Conservation (phyloP, 495 filamentous ascomycete species). For the Lepidopterella palustris region DNA sequence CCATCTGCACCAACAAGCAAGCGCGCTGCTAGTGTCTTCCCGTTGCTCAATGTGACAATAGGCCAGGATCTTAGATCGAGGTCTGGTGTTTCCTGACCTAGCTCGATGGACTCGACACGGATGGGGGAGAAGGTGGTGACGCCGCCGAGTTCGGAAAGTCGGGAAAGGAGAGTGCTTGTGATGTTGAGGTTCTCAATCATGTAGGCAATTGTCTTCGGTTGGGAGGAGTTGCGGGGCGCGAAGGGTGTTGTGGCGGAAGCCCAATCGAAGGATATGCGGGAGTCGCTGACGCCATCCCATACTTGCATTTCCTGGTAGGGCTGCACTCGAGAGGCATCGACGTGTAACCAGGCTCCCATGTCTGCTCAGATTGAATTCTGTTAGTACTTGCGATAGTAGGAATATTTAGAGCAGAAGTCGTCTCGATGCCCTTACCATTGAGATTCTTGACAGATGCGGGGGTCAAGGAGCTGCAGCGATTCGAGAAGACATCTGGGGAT, state of each 20-base stretch:
- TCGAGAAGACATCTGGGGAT: conserved; percentile 69
- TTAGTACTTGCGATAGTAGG: not conserved
- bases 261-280: conserved; percentile 84
- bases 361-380: conserved; percentile 41
- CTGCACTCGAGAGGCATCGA: conserved; percentile 66
- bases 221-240: conserved; percentile 15
- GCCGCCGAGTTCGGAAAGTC: conserved; percentile 60
- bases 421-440: conserved; percentile 22
- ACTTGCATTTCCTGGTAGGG: conserved; percentile 89
- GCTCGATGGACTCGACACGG: conserved; percentile 66
- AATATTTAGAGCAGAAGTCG: too few species aligned
- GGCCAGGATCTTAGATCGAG: conserved; percentile 83
- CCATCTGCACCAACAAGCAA: conserved; percentile 92
- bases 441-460: conserved; percentile 59
- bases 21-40: conserved; percentile 62
- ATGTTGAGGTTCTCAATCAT: conserved; percentile 96
- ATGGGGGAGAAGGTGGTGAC: conserved; percentile 67
- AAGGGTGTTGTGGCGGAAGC: conserved; percentile 37
- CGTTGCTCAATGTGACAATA: conserved; percentile 59
- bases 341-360: conserved; percentile 82
- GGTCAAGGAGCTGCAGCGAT: conserved; percentile 90
- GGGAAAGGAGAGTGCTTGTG: conserved; percentile 63
- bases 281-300: conserved; percentile 88
- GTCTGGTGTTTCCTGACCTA: conserved; percentile 62
- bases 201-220: conserved; percentile 64